These are phyloP conservation scores for Paramecium tetraurelia DNA, from an alignment of 73 alveolate genomes.

Conservation along the genomic window DNA sequence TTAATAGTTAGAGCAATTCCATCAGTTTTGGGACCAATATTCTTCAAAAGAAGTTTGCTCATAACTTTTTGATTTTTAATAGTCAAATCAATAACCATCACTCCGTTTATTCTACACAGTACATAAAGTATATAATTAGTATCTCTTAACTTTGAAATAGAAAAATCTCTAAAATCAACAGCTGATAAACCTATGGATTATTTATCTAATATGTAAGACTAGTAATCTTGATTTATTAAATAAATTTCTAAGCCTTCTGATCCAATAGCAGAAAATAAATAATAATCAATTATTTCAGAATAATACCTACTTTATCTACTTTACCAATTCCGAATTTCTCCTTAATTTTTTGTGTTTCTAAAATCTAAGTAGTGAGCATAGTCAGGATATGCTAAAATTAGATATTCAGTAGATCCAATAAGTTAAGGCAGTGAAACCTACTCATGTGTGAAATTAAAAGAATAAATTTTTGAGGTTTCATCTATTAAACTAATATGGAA, in stretches of 20 bases:
- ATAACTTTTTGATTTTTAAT: background rate
- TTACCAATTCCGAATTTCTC: background rate
- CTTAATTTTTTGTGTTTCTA: background rate
- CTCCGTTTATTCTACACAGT: background rate
- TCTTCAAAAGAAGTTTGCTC: background rate
- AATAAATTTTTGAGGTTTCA: background rate
- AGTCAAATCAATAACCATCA: background rate
- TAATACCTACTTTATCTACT: background rate
- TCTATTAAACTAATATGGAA: background rate
- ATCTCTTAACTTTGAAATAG: background rate
- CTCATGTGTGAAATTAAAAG: background rate
- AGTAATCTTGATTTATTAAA: background rate
- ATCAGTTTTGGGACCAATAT: background rate
- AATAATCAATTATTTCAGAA: background rate
- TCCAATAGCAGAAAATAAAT: background rate
- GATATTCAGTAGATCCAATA: background rate
- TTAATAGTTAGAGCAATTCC: background rate
- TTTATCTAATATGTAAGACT: background rate
- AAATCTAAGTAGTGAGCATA: background rate
- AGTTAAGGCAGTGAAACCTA: background rate
- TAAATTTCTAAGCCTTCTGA: background rate
- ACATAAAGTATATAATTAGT: background rate
- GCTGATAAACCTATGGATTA: background rate
- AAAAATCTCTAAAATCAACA: background rate
- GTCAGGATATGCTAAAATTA: background rate